Evolutionary conservation across 495 filamentous ascomycete genomes (phyloP).

Genomic region (Aspergillus saccharolyticus): DNA sequence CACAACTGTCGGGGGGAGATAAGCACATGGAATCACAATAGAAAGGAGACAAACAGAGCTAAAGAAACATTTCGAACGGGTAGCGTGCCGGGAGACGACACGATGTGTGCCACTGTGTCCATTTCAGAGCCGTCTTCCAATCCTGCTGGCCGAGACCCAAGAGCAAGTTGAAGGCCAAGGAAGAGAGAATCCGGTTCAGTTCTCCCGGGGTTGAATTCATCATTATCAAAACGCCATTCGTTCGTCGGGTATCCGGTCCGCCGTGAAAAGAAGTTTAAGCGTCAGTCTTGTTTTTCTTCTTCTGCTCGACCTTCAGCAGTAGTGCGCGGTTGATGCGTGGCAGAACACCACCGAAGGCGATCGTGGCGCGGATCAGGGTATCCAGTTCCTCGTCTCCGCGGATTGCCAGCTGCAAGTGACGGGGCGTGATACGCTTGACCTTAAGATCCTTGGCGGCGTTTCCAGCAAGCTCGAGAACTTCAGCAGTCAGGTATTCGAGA

Average conservation of each 20-base stretch:
- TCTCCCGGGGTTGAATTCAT: slow-evolving; percentile 22
- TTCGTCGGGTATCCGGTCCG: slow-evolving; percentile 21
- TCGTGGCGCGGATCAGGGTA: slow-evolving; percentile 93
- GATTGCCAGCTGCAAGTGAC: slow-evolving; percentile 96
- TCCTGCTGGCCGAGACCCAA: background rate
- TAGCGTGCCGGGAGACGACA: slow-evolving; percentile 19
- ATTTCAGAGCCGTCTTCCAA: background rate
- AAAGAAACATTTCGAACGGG: slow-evolving; percentile 16
- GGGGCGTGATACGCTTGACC: slow-evolving; percentile 99
- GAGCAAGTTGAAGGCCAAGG: background rate
- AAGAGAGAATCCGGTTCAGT: background rate
- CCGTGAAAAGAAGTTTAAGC: slow-evolving; percentile 26
- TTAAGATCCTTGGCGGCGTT: slow-evolving; percentile 99
- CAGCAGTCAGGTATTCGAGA: slow-evolving; percentile 95
- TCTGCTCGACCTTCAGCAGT: slow-evolving; percentile 97
- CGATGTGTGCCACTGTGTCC: background rate
- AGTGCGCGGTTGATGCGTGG: slow-evolving; percentile 98
- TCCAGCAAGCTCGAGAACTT: slow-evolving; percentile 96
- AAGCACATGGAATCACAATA: slow-evolving; percentile 4
- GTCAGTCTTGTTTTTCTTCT: slow-evolving; percentile 85
- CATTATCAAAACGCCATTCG: slow-evolving; percentile 25
- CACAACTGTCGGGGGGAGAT: slow-evolving; percentile 2
- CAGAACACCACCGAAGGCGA: slow-evolving; percentile 96
- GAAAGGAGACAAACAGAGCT: slow-evolving; percentile 2
- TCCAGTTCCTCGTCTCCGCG: slow-evolving; percentile 98